Percentiles rank a stretch among this genome's conserved stretches.
These are phyloP conservation scores for Amaranthus cruentus DNA, from an alignment of 148 eudicot genomes.

Conservation along the genomic window DNA sequence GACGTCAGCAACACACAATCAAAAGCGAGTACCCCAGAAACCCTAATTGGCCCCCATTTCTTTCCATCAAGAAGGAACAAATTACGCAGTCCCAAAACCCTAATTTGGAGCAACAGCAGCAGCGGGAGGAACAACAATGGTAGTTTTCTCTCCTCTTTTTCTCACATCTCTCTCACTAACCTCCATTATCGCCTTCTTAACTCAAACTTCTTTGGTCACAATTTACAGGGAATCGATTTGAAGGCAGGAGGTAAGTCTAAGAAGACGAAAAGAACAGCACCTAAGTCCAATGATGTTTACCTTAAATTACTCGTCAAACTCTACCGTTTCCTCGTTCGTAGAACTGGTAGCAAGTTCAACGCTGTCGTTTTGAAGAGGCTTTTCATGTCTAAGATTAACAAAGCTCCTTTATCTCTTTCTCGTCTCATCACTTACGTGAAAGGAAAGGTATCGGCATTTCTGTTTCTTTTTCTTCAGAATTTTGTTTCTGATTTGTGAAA, in stretches of 20 bases:
- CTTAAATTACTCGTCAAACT: slow-evolving; percentile 43
- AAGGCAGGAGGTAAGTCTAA: slow-evolving; percentile 41
- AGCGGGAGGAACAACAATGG: neutral
- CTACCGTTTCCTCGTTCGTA: slow-evolving; percentile 77
- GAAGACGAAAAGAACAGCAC: slow-evolving; percentile 35
- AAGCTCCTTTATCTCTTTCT: slow-evolving; percentile 80
- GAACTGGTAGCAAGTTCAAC: slow-evolving; percentile 85
- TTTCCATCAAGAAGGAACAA: neutral
- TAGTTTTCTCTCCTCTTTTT: neutral
- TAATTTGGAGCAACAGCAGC: slow-evolving; percentile 2
- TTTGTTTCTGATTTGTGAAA: neutral
- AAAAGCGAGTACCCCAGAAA: neutral
- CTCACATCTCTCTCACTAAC: neutral
- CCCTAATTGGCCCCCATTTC: neutral
- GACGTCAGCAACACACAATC: slow-evolving; percentile 9
- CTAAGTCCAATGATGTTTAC: slow-evolving; percentile 37
- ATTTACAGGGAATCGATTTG: slow-evolving; percentile 34
- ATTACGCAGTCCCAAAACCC: slow-evolving; percentile 5
- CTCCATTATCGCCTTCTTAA: slow-evolving; percentile 8
- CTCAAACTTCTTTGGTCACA: neutral
- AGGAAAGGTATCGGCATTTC: slow-evolving; percentile 49
- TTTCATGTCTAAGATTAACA: slow-evolving; percentile 88
- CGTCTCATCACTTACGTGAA: slow-evolving; percentile 60
- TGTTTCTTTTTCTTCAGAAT: neutral
- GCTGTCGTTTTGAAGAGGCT: slow-evolving; percentile 76